Base-by-base conservation (phyloP, 2,329 filamentous ascomycete genomes). In the Aspergillus persii region DNA sequence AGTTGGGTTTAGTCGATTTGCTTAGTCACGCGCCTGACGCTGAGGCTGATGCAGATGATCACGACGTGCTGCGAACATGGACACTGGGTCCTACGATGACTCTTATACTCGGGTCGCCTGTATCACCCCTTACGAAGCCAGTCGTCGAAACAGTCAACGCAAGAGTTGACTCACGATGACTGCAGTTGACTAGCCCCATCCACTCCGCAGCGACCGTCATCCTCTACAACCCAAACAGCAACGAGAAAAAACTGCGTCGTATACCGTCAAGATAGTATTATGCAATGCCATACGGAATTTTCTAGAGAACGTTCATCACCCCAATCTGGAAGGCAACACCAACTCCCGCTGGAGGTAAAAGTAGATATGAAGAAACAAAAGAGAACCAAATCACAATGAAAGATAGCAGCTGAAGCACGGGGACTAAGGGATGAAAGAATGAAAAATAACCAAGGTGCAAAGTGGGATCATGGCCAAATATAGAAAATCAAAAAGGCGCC, bases 331-430 rank as follows among this genome's bases (percentile, higher is more conserved):
- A 62, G 58, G 61, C 67, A 66, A 63, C 65, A 69, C 67, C 66
- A 73, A 74, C 70, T 69, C 72, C 71, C 68, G 71, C 70, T 73
- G 63, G 66, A 72, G 66, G 66, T 61, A 67, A 67, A 59, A 46
- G 18, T 23, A 65, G 59, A 49, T 54, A 64, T 60, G 58, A 63
- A 58, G 36, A 48, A 52, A 56, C 57, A 66, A 52, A 56, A 58
- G 59, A 52, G 61, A 60, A 61, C 55, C n/a, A 56, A 53, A 56
- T 44, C 50, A 55, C 49, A 63, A 54, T 23, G 44, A 47, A 47
- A 9, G 23, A 41, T 41, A 41, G 36, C 12, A 41, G 18, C 18
- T 23, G 18, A 23, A 23, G 18, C 18, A 23, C 18, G 18, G 18
- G 18, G 18, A 23, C 18, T 23, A 23, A 23, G 3, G 7, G 36